Conservation (phyloP, 2,329 filamentous ascomycete genomes). For the Cercospora sesami region DNA sequence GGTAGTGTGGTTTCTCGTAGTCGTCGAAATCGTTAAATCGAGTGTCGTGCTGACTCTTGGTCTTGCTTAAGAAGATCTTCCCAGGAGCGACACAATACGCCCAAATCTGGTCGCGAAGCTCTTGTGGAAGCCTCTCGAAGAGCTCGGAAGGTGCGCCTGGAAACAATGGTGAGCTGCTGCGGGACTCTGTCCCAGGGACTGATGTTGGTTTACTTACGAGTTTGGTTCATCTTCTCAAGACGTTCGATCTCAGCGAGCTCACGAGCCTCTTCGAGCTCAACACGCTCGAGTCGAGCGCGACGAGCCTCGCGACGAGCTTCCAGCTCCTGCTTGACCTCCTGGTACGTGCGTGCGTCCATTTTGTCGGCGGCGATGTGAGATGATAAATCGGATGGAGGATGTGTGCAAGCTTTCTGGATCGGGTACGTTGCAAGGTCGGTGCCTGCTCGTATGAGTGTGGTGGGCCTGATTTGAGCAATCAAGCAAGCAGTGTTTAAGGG, state of each 20-base stretch:
- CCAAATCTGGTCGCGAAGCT: not conserved
- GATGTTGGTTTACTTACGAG: not conserved
- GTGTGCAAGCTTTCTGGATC: too few relatives aligned
- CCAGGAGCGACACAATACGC: not conserved
- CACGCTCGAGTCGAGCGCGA: too few relatives aligned
- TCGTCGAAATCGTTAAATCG: not conserved
- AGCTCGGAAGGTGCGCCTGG: not conserved
- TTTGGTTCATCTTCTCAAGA: not conserved
- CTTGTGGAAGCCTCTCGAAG: not conserved
- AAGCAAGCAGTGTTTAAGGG: not conserved
- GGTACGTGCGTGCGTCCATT: not conserved
- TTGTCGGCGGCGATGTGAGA: not conserved
- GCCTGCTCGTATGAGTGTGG: too few relatives aligned
- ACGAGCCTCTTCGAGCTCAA: too few relatives aligned
- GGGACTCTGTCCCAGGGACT: not conserved
- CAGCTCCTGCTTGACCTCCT: not conserved
- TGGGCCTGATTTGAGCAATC: not conserved
- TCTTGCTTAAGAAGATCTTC: not conserved
- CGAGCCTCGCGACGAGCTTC: not conserved
- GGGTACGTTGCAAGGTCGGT: too few relatives aligned
- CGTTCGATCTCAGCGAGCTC: not conserved
- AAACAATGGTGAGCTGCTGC: not conserved
- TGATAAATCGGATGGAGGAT: not conserved
- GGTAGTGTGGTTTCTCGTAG: constrained; percentile 4
- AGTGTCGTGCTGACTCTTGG: not conserved